These are phyloP conservation scores for Isochrysis galbana DNA, from an alignment of 78 protist genomes.

Conservation along the genomic window DNA sequence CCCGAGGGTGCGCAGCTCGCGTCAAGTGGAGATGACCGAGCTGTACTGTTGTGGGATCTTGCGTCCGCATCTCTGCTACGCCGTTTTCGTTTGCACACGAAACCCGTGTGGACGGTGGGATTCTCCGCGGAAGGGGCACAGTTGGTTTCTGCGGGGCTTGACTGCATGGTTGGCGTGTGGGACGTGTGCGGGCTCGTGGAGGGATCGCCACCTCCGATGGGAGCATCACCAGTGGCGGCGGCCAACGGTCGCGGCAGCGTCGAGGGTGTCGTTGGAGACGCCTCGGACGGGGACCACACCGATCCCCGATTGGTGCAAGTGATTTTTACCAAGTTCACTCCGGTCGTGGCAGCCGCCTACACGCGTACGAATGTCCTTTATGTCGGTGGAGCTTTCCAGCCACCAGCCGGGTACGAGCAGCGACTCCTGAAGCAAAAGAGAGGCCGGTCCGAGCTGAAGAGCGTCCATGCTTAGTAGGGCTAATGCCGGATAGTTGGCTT, in stretches of 20 bases:
- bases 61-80: background rate
- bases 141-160: background rate
- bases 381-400: background rate
- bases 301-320: background rate
- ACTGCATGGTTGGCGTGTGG: background rate
- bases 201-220: no score
- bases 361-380: background rate
- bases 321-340: background rate
- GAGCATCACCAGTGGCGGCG: no score
- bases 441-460: no score
- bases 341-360: background rate
- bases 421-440: background rate
- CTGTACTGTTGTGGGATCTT: background rate
- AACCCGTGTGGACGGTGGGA: background rate
- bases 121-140: conserved; percentile 3
- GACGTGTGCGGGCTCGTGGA: no score
- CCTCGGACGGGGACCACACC: background rate
- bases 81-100: background rate
- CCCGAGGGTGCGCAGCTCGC: background rate
- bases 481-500: no score
- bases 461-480: no score
- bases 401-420: background rate
- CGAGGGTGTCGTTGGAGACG: background rate
- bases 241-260: background rate
- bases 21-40: background rate